These are phyloP conservation scores for Fraxinus latifolia DNA, from an alignment of 305 asterid genomes.

Conservation along the genomic window DNA sequence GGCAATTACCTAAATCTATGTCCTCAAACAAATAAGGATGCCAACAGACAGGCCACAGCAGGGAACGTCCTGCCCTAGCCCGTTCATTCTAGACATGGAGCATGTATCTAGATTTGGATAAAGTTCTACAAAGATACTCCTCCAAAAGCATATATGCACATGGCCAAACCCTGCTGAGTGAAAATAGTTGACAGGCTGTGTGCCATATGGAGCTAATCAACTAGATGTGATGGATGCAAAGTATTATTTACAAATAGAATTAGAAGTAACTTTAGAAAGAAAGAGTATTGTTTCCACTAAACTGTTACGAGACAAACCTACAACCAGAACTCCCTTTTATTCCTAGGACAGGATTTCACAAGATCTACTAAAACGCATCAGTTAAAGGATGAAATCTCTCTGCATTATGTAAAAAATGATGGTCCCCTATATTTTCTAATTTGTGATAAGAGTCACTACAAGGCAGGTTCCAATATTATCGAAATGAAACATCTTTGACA, in stretches of 20 bases:
- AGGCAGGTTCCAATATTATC: neutral
- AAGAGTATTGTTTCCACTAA: neutral
- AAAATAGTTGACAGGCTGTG: neutral
- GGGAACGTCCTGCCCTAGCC: neutral
- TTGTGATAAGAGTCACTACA: neutral
- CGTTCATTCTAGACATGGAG: neutral
- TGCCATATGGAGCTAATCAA: neutral
- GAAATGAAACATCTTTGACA: neutral
- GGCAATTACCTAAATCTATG: neutral
- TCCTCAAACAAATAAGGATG: neutral
- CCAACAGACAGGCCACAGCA: neutral
- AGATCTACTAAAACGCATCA: neutral
- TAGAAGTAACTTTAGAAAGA: neutral
- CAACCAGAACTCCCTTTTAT: neutral
- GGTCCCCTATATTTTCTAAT: neutral
- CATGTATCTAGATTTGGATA: constrained; percentile 6
- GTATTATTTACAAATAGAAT: neutral
- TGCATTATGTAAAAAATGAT: neutral
- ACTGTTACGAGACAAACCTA: neutral
- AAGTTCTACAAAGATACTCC: neutral
- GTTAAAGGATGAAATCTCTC: neutral
- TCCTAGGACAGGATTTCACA: neutral
- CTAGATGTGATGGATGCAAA: neutral
- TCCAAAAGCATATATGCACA: neutral
- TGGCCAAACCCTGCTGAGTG: neutral